phyloP scores from a whole-genome alignment of 805 yeast species.

The Zygotorulaspora florentina region DNA sequence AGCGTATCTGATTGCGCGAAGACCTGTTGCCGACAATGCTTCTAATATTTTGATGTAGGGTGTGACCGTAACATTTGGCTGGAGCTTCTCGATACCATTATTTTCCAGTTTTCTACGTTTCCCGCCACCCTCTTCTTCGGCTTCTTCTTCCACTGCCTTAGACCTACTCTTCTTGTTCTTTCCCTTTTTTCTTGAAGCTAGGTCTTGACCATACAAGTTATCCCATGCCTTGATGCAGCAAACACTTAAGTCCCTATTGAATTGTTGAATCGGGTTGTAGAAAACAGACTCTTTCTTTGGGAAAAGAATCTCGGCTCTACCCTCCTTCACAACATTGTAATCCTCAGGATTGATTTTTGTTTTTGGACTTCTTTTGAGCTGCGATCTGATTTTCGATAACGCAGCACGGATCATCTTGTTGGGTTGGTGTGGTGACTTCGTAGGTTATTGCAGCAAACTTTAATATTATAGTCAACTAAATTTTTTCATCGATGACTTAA shows the following conservation, averaged over 20 bases:
- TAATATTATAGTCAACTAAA: conserved; percentile 1
- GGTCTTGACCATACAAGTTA: conserved; percentile 45
- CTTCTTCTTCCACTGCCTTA: conserved; percentile 9
- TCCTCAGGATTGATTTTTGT: conserved; percentile 30
- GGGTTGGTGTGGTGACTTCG: too few relatives aligned
- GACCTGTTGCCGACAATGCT: conserved; percentile 92
- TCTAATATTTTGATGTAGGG: conserved; percentile 72
- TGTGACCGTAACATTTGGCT: conserved; percentile 6
- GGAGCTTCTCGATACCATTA: conserved; percentile 18
- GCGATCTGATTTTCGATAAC: conserved; percentile 20
- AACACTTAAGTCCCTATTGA: conserved; percentile 86
- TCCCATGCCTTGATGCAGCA: conserved; percentile 85
- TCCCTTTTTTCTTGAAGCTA: conserved; percentile 25
- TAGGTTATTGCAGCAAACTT: not conserved
- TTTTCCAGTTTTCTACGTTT: conserved; percentile 32
- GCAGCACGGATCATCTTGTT: conserved; percentile 29
- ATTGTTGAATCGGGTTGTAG: conserved; percentile 95
- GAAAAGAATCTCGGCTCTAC: conserved; percentile 75
- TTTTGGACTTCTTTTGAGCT: conserved; percentile 5
- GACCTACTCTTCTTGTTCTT: conserved; percentile 15
- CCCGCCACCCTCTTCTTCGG: conserved; percentile 1
- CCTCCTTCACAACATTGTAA: conserved; percentile 57
- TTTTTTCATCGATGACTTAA: not conserved
- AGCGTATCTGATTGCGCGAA: conserved; percentile 89
- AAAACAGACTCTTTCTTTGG: conserved; percentile 83